These are phyloP conservation scores for Gnaphalium uliginosum DNA, from an alignment of 129 eudicot genomes.

Conservation along the genomic window DNA sequence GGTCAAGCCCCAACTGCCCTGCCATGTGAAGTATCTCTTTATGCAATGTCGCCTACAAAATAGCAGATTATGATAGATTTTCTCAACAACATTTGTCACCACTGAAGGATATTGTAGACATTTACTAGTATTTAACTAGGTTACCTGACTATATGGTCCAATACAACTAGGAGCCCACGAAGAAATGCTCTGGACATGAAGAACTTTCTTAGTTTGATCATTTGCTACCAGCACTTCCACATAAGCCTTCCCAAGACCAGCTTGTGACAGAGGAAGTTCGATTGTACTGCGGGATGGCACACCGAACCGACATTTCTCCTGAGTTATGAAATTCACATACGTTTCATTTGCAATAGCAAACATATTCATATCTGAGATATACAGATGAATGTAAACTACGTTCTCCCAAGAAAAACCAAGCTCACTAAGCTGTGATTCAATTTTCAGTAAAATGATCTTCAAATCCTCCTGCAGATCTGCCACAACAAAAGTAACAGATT, in stretches of 20 bases:
- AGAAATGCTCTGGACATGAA: conserved; percentile 96
- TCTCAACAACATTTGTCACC: background rate
- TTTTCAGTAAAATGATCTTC: conserved; percentile 50
- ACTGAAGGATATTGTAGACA: conserved; percentile 21
- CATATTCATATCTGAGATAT: conserved; percentile 75
- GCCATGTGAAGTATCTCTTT: conserved; percentile 86
- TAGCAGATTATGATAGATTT: conserved; percentile 5
- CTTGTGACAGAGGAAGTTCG: conserved; percentile 73
- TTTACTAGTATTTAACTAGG: background rate
- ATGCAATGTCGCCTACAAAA: conserved; percentile 83
- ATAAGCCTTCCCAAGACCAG: conserved; percentile 73
- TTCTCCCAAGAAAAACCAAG: conserved; percentile 68
- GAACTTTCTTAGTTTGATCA: conserved; percentile 69
- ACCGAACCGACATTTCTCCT: conserved; percentile 85
- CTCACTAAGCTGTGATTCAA: conserved; percentile 58
- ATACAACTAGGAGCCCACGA: conserved; percentile 99
- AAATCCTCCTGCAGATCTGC: conserved; percentile 71
- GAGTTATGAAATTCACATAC: conserved; percentile 76
- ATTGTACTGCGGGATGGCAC: conserved; percentile 95
- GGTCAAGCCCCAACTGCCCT: conserved; percentile 95
- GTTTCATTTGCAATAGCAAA: conserved; percentile 81
- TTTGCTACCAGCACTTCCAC: conserved; percentile 77
- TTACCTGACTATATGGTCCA: conserved; percentile 98
- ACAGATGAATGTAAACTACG: conserved; percentile 87
- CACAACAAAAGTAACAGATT: conserved; percentile 10